A percentile compares a stretch with the other conserved stretches of the same genome.
These are phyloP conservation scores for Penicillium crustosum DNA, from an alignment of 2,329 filamentous ascomycete species.

Conservation along the genomic window DNA sequence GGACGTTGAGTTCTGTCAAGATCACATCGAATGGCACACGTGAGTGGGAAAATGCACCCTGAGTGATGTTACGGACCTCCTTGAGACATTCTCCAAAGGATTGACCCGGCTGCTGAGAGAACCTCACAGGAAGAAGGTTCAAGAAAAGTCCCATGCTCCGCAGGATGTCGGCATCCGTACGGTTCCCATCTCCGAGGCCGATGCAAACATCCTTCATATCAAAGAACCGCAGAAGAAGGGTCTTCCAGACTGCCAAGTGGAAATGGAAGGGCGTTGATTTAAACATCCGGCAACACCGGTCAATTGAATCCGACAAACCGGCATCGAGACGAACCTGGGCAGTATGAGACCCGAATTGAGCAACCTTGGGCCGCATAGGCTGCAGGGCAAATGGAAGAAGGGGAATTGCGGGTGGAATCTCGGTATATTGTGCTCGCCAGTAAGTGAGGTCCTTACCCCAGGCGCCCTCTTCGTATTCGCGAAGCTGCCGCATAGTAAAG, in stretches of 20 bases:
- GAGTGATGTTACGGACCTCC: slow-evolving; percentile 25
- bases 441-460: slow-evolving; percentile 27
- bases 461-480: slow-evolving; percentile 28
- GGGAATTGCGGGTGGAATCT: slow-evolving; percentile 12
- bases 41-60: slow-evolving; percentile 46
- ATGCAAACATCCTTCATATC: slow-evolving; percentile 47
- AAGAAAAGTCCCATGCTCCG: slow-evolving; percentile 49
- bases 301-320: slow-evolving; percentile 9
- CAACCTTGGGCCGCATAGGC: slow-evolving; percentile 7
- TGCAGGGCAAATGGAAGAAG: slow-evolving; percentile 19
- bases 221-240: slow-evolving; percentile 38
- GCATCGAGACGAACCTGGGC: slow-evolving; percentile 8
- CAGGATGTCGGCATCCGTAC: slow-evolving; percentile 32
- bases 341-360: slow-evolving; percentile 14
- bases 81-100: slow-evolving; percentile 36
- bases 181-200: slow-evolving; percentile 50
- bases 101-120: slow-evolving; percentile 27
- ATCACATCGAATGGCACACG: slow-evolving; percentile 52
- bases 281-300: slow-evolving; percentile 20
- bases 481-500: slow-evolving; percentile 35
- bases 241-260: slow-evolving; percentile 45
- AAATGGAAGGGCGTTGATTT: slow-evolving; percentile 49
- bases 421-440: slow-evolving; percentile 17
- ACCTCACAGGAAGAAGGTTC: slow-evolving; percentile 51
- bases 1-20: slow-evolving; percentile 45